A percentile compares a stretch with the other conserved stretches of the same genome.
These are phyloP conservation scores for Hanseniaspora mollemarum DNA, from an alignment of 805 yeast species.

Conservation along the genomic window DNA sequence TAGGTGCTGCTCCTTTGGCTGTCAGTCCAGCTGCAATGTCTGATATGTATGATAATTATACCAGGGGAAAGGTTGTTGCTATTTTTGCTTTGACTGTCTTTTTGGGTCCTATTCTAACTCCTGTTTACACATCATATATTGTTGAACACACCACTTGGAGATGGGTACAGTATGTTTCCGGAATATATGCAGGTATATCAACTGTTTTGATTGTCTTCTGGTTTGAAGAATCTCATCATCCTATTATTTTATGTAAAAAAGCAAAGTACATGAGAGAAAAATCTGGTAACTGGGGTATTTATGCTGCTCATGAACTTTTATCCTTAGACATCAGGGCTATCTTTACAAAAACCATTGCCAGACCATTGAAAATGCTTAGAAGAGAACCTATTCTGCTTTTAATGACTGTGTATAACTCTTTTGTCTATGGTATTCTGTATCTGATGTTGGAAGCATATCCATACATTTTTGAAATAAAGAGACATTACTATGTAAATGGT, in stretches of 20 bases:
- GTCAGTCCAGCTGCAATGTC: conserved; percentile 81
- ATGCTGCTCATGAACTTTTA: conserved; percentile 62
- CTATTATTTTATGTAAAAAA: conserved; percentile 49
- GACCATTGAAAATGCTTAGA: conserved; percentile 58
- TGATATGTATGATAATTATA: conserved; percentile 55
- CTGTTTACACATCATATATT: conserved; percentile 64
- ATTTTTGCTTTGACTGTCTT: conserved; percentile 64
- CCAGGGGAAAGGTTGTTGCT: conserved; percentile 67
- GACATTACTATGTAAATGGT: conserved; percentile 39
- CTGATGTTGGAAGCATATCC: conserved; percentile 67
- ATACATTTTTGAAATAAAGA: conserved; percentile 51
- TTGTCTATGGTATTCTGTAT: conserved; percentile 70
- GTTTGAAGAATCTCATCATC: conserved; percentile 60
- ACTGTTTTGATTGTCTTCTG: conserved; percentile 32
- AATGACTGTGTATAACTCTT: conserved; percentile 60
- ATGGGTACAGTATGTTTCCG: conserved; percentile 66
- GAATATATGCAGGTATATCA: conserved; percentile 41
- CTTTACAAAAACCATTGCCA: conserved; percentile 47
- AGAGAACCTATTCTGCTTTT: conserved; percentile 64
- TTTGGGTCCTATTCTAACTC: conserved; percentile 72
- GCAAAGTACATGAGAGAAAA: conserved; percentile 51
- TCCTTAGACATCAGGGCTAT: conserved; percentile 48
- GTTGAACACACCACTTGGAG: conserved; percentile 67
- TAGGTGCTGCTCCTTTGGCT: conserved; percentile 78
- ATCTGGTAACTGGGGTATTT: conserved; percentile 75